Evolutionary conservation across 148 eudicot species (phyloP), one percentile per base, ranked within the genome.

Genomic region (Rhododendron henanense): DNA sequence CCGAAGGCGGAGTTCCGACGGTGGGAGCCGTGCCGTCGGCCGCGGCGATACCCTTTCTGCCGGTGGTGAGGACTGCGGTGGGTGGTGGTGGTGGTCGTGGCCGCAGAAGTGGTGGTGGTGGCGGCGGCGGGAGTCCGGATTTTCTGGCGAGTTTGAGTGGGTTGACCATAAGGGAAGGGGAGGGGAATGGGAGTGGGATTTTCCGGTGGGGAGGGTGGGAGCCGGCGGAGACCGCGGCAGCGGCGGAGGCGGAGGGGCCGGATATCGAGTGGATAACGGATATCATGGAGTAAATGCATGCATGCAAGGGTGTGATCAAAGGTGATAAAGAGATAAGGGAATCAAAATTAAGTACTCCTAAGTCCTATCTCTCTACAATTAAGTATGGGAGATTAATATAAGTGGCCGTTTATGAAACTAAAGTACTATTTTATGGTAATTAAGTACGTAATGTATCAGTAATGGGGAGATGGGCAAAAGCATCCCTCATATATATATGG

Each of bases 71-170:
- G 47, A 25, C 50, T 9, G 25, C 79, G 1, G 25, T 39, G 50
- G 48, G 14, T 2, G 25, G 25, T 23, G 48, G 14, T 2, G 14
- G 25, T 10, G 81, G 81, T 10, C 6, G 33, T 41, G 16, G 18
- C 4, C 48, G 7, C 5, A 8, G 48, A 1, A 45, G 16, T n/a
- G 33, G 47, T 19, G 25, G 81, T 44, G 5, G 5, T 18, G 5
- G 80, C 0, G 18, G 79, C 9, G 28, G 28, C 21, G 31, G 31
- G 14, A 78, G 25, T 11, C n/a, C 31, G 9, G 81, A 78, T 47
- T 78, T 78, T 78, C 33, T 78, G 35, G 81, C 81, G 2, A 78
- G 81, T n/a, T 78, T 78, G 31, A 78, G 81, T n/a, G 81, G 81
- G 33, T 45, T 78, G 53, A 78, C 25, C 15, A 45, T 78, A 44